Evolutionary conservation across 768 basidiomycete genomes (phyloP).

Genomic region (Boletus pseudo-olivaceus): DNA sequence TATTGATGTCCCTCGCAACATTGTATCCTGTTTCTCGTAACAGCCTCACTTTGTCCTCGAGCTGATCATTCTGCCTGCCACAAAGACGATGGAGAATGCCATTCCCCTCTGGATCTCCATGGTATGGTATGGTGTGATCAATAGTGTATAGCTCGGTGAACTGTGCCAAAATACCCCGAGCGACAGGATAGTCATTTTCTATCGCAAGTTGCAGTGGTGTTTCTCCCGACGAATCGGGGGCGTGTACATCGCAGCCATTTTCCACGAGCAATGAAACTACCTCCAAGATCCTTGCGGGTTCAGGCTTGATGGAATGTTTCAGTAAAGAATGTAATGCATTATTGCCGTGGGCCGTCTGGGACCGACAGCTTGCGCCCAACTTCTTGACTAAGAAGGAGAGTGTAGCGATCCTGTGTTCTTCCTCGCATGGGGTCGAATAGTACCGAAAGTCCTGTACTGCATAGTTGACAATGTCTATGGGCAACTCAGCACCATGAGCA

Average conservation of each 20-base stretch:
- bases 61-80: background rate
- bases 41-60: background rate
- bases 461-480: background rate
- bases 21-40: background rate
- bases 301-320: background rate
- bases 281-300: background rate
- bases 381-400: background rate
- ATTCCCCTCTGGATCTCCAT: background rate
- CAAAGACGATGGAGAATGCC: background rate
- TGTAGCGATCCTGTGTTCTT: no score
- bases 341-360: background rate
- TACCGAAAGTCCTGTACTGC: background rate
- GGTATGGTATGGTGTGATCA: background rate
- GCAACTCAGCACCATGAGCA: background rate
- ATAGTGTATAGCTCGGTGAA: background rate
- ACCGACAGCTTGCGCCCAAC: background rate
- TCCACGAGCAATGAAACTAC: background rate
- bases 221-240: background rate
- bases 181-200: background rate
- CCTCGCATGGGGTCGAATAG: no score
- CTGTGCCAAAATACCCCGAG: background rate
- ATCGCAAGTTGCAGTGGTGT: background rate
- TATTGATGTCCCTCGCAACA: background rate
- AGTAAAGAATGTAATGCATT: background rate
- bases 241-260: background rate